Conservation (phyloP, 176 grass and related monocot species). For the Oryza meyeriana region DNA sequence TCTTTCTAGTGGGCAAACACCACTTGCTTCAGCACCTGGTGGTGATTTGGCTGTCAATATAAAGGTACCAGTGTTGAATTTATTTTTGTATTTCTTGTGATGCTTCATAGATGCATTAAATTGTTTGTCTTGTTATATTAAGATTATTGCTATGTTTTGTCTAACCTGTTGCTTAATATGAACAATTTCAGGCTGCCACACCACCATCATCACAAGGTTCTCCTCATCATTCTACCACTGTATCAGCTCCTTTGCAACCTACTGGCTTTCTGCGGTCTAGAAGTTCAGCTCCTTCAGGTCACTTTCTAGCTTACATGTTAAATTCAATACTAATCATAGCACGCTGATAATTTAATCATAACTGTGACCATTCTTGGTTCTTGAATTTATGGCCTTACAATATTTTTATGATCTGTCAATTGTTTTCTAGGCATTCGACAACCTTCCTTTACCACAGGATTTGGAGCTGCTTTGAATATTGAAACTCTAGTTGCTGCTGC, state of each 20-base stretch:
- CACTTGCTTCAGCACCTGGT: constrained; percentile 41
- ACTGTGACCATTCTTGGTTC: not conserved
- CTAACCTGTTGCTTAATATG: constrained; percentile 36
- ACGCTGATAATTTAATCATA: not conserved
- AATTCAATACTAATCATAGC: constrained; percentile 2
- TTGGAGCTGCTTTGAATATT: constrained; percentile 93
- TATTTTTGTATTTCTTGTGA: constrained; percentile 1
- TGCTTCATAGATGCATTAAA: constrained; percentile 6
- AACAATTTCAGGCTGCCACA: constrained; percentile 39
- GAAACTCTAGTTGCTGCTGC: constrained; percentile 96
- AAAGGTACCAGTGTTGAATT: constrained; percentile 55
- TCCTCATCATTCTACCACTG: constrained; percentile 50
- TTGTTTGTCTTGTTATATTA: constrained; percentile 16
- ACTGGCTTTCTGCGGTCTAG: constrained; percentile 61
- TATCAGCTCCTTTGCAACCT: constrained; percentile 50
- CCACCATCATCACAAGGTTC: constrained; percentile 52
- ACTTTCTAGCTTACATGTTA: constrained; percentile 27
- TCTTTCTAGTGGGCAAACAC: constrained; percentile 44
- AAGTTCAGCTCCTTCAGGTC: constrained; percentile 73
- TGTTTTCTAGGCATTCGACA: constrained; percentile 61
- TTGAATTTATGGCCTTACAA: constrained; percentile 16
- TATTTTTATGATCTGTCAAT: not conserved
- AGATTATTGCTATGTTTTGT: constrained; percentile 18
- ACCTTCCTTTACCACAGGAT: constrained; percentile 70
- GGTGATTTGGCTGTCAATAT: constrained; percentile 53